phyloP scores from a whole-genome alignment of 2,329 filamentous ascomycete genomes.

The Phyllosticta citribraziliensis region DNA sequence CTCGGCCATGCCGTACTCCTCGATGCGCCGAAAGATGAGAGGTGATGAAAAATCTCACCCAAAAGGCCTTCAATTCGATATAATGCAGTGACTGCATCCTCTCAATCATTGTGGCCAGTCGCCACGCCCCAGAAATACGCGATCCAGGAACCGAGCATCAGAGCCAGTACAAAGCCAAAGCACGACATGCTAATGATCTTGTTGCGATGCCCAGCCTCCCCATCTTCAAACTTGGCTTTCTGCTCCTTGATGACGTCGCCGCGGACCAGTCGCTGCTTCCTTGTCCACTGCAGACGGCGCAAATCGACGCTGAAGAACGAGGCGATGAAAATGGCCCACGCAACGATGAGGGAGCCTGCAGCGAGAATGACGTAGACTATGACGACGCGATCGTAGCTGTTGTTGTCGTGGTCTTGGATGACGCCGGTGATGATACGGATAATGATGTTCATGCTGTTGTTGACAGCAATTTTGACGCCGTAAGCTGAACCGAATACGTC shows the following conservation, averaged over 20 bases:
- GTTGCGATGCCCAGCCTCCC: slow-evolving; percentile 29
- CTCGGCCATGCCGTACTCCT: too few species aligned
- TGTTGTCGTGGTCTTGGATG: slow-evolving; percentile 48
- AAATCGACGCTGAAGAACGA: slow-evolving; percentile 35
- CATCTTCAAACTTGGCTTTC: slow-evolving; percentile 32
- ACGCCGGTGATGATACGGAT: slow-evolving; percentile 48
- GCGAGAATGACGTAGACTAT: slow-evolving; percentile 48
- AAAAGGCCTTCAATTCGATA: too few species aligned
- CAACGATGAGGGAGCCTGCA: slow-evolving; percentile 39
- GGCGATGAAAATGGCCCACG: slow-evolving; percentile 29
- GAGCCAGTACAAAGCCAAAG: slow-evolving; percentile 34
- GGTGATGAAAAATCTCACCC: too few species aligned
- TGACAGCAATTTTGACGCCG: slow-evolving; percentile 51
- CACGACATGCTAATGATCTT: slow-evolving; percentile 29
- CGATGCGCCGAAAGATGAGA: too few species aligned
- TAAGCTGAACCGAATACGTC: slow-evolving; percentile 53
- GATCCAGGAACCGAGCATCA: slow-evolving; percentile 44
- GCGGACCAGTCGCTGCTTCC: slow-evolving; percentile 40
- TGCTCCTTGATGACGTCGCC: slow-evolving; percentile 36
- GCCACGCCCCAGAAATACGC: slow-evolving; percentile 54
- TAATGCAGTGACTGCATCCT: too few species aligned
- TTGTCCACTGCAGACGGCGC: slow-evolving; percentile 47
- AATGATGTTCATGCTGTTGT: slow-evolving; percentile 55
- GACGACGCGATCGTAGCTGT: slow-evolving; percentile 47
- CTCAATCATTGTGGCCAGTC: slow-evolving; percentile 33